Evolutionary conservation across 2,329 filamentous ascomycete genomes (phyloP), one percentile per base, ranked within the genome.

Genomic region (Nemania serpens): DNA sequence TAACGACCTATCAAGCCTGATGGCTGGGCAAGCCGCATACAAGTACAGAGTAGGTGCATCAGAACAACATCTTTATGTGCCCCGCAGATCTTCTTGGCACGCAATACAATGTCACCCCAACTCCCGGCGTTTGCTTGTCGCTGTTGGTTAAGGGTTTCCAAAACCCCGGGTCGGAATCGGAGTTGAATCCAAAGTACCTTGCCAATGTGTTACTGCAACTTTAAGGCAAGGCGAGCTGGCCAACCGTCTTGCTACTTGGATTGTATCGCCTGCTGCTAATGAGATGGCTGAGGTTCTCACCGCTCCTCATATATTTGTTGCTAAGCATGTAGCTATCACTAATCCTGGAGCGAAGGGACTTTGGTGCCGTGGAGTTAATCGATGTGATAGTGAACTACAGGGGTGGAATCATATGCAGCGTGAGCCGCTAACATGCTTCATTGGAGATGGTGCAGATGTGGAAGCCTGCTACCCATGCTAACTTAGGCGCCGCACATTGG

Each of bases 341-440:
- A 9, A 53, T 33, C 15, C 22, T 20, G 20, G 17, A 33, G 39
- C 48, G 39, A 17, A 10, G 20, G 22, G 13, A 33, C 15, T n/a
- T 13, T 22, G 13, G 17, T 7, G 20, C 22, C 34, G 18, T 39
- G 5, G 25, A 49, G 39, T 42, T 18, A 45, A 13, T 22, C n/a
- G 11, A n/a, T 51, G 50, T 37, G 46, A 39, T 39, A 52, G 42
- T 17, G 54, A 36, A 50, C 25, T 10, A 37, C n/a, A 49, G 39
- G 55, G 22, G 37, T 43, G 50, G 2, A 47, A 51, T 55, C 49
- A 39, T 54, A 58, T 59, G 62, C 48, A 49, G 59, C 59, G 56
- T 43, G 59, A 62, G 62, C 56, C 56, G 59, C 59, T 45, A 62
- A 52, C 41, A 46, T 64, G 56, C 62, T 59, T 62, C 49, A 64